phyloP scores from a whole-genome alignment of 2,329 filamentous ascomycete genomes.

The Colletotrichum higginsianum region DNA sequence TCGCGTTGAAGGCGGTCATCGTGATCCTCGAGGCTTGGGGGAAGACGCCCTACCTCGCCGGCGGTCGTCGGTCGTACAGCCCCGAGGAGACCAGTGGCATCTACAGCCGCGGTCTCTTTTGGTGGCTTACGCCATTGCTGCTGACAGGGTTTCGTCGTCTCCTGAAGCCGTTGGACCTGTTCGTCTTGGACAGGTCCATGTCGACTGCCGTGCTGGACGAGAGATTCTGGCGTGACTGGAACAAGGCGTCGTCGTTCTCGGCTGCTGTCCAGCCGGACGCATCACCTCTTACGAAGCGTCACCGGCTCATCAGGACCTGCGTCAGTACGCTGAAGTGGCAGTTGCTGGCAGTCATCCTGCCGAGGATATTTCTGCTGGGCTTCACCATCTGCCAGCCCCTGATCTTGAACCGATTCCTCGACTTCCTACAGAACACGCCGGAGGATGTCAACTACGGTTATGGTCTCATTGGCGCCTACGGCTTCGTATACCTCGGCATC shows the following conservation, averaged over 20 bases:
- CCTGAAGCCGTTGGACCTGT: conserved; percentile 52
- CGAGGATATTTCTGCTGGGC: conserved; percentile 51
- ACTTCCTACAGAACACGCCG: conserved; percentile 48
- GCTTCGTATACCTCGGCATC: conserved; percentile 59
- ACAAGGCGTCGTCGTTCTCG: conserved; percentile 45
- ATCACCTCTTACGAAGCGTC: conserved; percentile 14
- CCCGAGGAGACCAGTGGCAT: conserved; percentile 57
- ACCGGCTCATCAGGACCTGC: conserved; percentile 49
- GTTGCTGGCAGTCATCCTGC: conserved; percentile 50
- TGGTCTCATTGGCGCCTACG: conserved; percentile 58
- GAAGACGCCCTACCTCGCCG: conserved; percentile 54
- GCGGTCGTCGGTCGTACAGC: conserved; percentile 48
- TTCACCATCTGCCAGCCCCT: conserved; percentile 57
- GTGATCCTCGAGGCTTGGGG: conserved; percentile 56
- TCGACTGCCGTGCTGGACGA: conserved; percentile 48
- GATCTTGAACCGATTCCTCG: conserved; percentile 52
- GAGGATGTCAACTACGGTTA: conserved; percentile 51
- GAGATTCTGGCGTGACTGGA: conserved; percentile 52
- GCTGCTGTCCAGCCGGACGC: conserved; percentile 1
- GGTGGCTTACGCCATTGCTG: conserved; percentile 56
- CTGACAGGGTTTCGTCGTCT: conserved; percentile 51
- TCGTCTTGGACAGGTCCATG: conserved; percentile 51
- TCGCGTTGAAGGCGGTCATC: conserved; percentile 54
- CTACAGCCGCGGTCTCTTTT: conserved; percentile 54
- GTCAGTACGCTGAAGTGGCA: conserved; percentile 49